A percentile compares a stretch with the other conserved stretches of the same genome.
These are phyloP conservation scores for Alternaria ventricosa DNA, from an alignment of 2,329 filamentous ascomycete genomes.

Conservation along the genomic window DNA sequence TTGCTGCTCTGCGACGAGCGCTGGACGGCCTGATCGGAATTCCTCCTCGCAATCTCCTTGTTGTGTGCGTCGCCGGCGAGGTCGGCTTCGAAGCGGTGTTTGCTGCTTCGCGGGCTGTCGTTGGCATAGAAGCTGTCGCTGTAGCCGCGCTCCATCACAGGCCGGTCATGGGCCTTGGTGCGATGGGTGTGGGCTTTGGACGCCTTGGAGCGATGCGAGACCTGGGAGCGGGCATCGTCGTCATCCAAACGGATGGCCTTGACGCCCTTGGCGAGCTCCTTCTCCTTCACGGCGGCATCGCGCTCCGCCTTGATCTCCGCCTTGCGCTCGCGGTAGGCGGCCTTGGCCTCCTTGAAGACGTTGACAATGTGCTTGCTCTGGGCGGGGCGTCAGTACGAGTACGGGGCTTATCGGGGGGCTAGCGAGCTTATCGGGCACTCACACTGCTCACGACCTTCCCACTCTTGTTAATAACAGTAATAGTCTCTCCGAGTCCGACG, in stretches of 20 bases:
- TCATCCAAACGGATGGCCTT: slow-evolving; percentile 56
- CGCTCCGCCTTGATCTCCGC: slow-evolving; percentile 77
- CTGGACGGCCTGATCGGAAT: slow-evolving; percentile 49
- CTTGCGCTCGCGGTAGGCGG: slow-evolving; percentile 87
- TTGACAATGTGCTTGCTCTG: slow-evolving; percentile 89
- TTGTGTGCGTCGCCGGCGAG: slow-evolving; percentile 40
- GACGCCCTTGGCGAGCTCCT: slow-evolving; percentile 65
- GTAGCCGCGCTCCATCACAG: slow-evolving; percentile 52
- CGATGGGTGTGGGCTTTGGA: slow-evolving; percentile 31
- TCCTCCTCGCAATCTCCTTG: slow-evolving; percentile 51
- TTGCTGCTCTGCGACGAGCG: slow-evolving; percentile 20
- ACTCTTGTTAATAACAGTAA: slow-evolving; percentile 89
- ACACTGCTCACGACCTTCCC: slow-evolving; percentile 91
- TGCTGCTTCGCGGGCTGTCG: slow-evolving; percentile 34
- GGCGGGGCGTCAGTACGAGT: slow-evolving; percentile 24
- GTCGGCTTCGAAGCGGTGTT: slow-evolving; percentile 41
- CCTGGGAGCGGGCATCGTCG: slow-evolving; percentile 44
- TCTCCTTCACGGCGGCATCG: slow-evolving; percentile 64
- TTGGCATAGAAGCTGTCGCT: slow-evolving; percentile 56
- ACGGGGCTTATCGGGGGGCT: slow-evolving; percentile 14
- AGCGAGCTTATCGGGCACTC: slow-evolving; percentile 48
- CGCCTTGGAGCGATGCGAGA: slow-evolving; percentile 36
- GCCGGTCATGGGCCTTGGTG: slow-evolving; percentile 36
- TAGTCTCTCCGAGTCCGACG: slow-evolving; percentile 70
- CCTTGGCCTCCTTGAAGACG: slow-evolving; percentile 91